These are phyloP conservation scores for Peronospora farinosa DNA, from an alignment of 352 stramenopile species.

Conservation along the genomic window DNA sequence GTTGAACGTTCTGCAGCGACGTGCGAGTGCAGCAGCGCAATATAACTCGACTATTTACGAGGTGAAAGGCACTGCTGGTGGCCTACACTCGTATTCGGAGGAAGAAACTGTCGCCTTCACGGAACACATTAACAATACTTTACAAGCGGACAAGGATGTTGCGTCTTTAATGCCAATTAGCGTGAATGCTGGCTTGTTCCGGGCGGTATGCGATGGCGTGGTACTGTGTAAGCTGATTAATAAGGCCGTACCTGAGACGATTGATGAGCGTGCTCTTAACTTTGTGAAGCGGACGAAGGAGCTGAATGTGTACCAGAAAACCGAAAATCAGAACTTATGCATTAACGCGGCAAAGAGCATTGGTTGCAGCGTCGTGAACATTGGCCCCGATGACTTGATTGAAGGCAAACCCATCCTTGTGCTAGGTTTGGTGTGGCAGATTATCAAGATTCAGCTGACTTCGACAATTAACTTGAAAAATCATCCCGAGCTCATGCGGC, in stretches of 20 bases:
- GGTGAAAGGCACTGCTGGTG: conserved; percentile 66
- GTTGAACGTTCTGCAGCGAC: conserved; percentile 53
- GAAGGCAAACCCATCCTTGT: conserved; percentile 86
- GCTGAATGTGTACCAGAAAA: conserved; percentile 85
- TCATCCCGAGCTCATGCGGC: conserved; percentile 85
- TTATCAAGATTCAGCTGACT: conserved; percentile 91
- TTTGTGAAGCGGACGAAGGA: conserved; percentile 70
- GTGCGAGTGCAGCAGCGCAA: conserved; percentile 46
- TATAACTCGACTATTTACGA: conserved; percentile 75
- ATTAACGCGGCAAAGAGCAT: conserved; percentile 92
- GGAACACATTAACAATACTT: conserved; percentile 89
- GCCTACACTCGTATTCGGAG: conserved; percentile 84
- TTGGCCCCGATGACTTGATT: conserved; percentile 81
- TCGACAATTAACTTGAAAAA: conserved; percentile 90
- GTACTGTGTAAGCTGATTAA: conserved; percentile 91
- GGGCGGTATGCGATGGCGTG: conserved; percentile 74
- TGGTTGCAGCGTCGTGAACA: conserved; percentile 91
- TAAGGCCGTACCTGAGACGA: conserved; percentile 86
- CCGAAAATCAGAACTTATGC: conserved; percentile 88
- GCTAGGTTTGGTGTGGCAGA: conserved; percentile 90
- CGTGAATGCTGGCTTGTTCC: conserved; percentile 75
- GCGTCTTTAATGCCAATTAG: conserved; percentile 67
- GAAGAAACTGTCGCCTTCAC: conserved; percentile 89
- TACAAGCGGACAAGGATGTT: conserved; percentile 65
- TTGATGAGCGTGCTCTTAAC: conserved; percentile 87